Conservation (phyloP, 306 rosid genomes). For the Cyamopsis tetragonoloba region DNA sequence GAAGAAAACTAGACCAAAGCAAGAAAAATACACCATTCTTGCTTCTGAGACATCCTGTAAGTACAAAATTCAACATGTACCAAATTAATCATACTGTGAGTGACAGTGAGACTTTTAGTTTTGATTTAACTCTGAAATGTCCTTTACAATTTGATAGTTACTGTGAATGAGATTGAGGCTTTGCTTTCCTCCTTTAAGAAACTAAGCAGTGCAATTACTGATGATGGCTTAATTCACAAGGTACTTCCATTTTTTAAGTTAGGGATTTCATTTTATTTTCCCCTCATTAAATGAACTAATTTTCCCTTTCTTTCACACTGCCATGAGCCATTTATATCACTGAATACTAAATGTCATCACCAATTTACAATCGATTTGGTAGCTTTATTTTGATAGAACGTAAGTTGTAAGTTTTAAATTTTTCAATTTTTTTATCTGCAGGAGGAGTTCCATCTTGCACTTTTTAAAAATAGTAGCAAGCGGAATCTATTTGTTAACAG, state of each 20-base stretch:
- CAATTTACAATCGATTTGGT: too few relatives aligned
- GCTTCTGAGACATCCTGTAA: conserved; percentile 73
- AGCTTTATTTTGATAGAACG: neutral
- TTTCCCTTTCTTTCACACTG: neutral
- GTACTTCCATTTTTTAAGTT: conserved; percentile 33
- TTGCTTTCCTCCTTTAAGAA: conserved; percentile 53
- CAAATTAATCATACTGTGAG: neutral
- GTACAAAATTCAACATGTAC: conserved; percentile 18
- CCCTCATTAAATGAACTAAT: neutral
- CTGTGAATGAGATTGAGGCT: conserved; percentile 78
- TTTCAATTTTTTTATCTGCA: conserved; percentile 23
- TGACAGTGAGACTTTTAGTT: neutral
- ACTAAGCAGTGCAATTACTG: conserved; percentile 52
- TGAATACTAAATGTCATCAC: neutral
- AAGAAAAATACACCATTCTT: conserved; percentile 35
- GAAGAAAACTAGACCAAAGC: conserved; percentile 28
- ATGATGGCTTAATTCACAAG: conserved; percentile 70
- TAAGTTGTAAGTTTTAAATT: neutral
- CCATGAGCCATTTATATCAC: neutral
- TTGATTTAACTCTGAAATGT: neutral
- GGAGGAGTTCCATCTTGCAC: conserved; percentile 77
- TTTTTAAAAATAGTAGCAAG: conserved; percentile 39
- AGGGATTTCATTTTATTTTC: neutral
- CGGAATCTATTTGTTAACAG: conserved; percentile 63
- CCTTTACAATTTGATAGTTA: conserved; percentile 44